Evolutionary conservation across 75 land plant species (phyloP), one percentile per base, ranked within the genome.

Genomic region (Selaginella moellendorffii): DNA sequence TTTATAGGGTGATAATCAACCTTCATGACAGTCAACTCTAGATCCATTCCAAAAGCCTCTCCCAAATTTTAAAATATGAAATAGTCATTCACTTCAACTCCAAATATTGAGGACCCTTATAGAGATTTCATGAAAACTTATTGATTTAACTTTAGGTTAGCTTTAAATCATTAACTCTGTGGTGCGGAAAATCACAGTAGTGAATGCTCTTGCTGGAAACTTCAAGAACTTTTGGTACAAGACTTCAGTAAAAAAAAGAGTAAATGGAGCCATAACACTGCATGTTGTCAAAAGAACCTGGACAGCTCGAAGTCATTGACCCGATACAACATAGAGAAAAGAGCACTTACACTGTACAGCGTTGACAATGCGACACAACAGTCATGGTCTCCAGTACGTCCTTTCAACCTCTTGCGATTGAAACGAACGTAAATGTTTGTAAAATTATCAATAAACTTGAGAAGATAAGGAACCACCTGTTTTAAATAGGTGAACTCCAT

Each of bases 401-500:
- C 97, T 78, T 95, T 95, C 24, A 95, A 73, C 62, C 99, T 82
- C 70, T 86, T 95, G 0, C 99, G 97, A 42, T 95, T 95, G 63
- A 95, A 95, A 14, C 99, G 82, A 0, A 95, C 99, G 79, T 90
- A 95, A n/a, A 90, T 79, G 65, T 95, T 95, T 52, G 99, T 95
- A 24, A 95, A 79, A 68, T 81, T 81, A 77, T 95, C 99, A 68
- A 95, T 78, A 46, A 86, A 95, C 68, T 90, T 95, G 26, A 95
- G 68, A 24, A 95, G 88, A 72, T 71, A 84, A 24, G 99, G 99
- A 36, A 95, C 97, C 21, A 95, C 97, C 97, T 92, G 75, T 19
- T 72, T 21, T 20, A 56, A n/a, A 8, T 20, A 20, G 5, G 60
- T 5, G 2, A 2, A 56, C 8, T 56, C 5, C n/a, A 24, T 20